Base-by-base conservation (phyloP, 441 rosid species). In the Eugenia klotzschiana region DNA sequence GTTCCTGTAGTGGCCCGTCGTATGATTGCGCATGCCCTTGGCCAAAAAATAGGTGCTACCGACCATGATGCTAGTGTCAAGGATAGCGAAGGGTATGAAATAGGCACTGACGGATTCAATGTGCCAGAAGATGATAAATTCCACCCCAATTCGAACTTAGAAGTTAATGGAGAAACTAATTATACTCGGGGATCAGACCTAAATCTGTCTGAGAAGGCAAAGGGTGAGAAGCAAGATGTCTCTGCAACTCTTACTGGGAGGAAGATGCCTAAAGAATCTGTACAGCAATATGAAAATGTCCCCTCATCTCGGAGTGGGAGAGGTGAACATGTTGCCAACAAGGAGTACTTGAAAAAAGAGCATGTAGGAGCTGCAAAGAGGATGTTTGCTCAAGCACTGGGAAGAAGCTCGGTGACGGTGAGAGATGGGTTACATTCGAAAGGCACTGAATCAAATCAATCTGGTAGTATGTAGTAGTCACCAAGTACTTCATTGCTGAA, bases 21-120 rank as follows among this genome's bases (percentile, higher is more conserved):
- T 80, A 93, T 93, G 96, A 93, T 93, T 82, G 94, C 96, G 69
- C 95, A 91, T 89, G 96, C 95, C 60, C 87, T 93, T 86, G 96
- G 96, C 82, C 90, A 89, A 85, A 92, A 84, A 80, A 43, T 90
- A 16, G 86, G 80, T 64, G 77, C 84, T 73, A 3, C 54, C 43
- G 51, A 80, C 27, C 86, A 80, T 74, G 84, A 84, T 52, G 54
- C 16, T 82, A 81, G 16, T 41, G 81, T 26, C 53, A 80, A 46
- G 83, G 88, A 84, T 82, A 23, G 51, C 41, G 80, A 84, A 81
- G 88, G 80, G 51, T n/a, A 46, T 82, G 83, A 84, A 82, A 86
- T n/a, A 57, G 81, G 73, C 73, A 73, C 79, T 57, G 37, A 82
- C 25, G 85, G 84, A 72, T 55, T 53, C 79, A 64, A 41, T 74